Evolutionary conservation across 345 rosid species (phyloP).

Genomic region (Erodium maritimum): DNA sequence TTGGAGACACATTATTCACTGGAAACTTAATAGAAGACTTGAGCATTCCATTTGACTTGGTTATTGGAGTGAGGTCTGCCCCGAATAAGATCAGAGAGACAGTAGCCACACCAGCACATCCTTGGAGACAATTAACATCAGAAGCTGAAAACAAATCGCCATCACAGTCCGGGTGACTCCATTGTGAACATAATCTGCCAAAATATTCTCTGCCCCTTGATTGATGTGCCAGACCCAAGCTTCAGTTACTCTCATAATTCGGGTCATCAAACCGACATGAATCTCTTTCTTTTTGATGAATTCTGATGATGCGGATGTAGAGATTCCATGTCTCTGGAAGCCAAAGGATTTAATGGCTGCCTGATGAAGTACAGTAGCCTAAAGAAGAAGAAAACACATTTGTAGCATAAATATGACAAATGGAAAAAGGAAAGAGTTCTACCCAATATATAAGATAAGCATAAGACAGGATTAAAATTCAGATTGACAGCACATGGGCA

Average conservation of each 20-base stretch:
- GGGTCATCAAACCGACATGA: not conserved
- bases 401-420: not conserved
- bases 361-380: not conserved
- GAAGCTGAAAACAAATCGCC: not conserved
- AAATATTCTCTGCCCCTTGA: not conserved
- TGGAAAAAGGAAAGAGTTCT: not conserved
- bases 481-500: not conserved
- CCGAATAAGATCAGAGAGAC: not conserved
- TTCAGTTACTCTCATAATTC: not conserved
- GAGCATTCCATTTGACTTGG: not conserved
- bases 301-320: not conserved
- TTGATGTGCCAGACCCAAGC: not conserved
- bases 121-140: not conserved
- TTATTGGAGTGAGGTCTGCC: not conserved
- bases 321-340: not conserved
- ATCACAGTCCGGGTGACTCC: not conserved
- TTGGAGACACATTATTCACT: too few species aligned
- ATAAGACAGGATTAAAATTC: not conserved
- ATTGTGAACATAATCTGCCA: not conserved
- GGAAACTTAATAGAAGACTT: too few species aligned
- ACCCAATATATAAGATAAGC: not conserved
- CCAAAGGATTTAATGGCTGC: not conserved
- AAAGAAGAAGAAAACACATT: not conserved
- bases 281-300: not conserved
- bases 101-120: not conserved